Evolutionary conservation across 768 basidiomycete genomes (phyloP).

Genomic region (Serendipita sp.): DNA sequence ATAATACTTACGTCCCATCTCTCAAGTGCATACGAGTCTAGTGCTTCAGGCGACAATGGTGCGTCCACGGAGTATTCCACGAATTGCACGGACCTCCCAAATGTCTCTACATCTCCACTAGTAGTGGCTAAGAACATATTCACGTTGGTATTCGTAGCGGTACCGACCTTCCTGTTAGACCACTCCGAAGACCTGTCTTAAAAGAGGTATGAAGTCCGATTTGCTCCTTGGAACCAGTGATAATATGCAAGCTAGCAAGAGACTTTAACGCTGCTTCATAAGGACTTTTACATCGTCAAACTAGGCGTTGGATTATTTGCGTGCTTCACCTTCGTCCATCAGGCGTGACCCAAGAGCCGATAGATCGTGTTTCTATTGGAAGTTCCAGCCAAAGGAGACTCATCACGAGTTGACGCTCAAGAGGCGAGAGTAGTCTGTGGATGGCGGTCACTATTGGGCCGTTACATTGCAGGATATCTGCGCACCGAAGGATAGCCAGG

Average conservation of each 20-base stretch:
- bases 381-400: constrained; percentile 79
- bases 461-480: constrained; percentile 7
- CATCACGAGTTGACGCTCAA: constrained; percentile 77
- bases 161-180: constrained; percentile 61
- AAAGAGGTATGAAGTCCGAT: constrained; percentile 56
- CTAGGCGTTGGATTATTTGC: not conserved
- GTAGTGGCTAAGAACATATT: not conserved
- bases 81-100: constrained; percentile 54
- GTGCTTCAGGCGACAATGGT: constrained; percentile 34
- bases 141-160: constrained; percentile 20
- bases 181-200: constrained; percentile 63
- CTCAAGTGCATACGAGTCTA: constrained; percentile 71
- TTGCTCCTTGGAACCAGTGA: constrained; percentile 42
- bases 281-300: constrained; percentile 27
- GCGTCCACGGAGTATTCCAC: constrained; percentile 31
- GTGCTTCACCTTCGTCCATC: constrained; percentile 48
- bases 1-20: constrained; percentile 66
- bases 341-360: constrained; percentile 60
- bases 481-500: constrained; percentile 74
- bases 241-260: constrained; percentile 51
- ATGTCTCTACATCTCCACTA: constrained; percentile 65
- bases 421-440: constrained; percentile 49
- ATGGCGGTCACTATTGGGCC: not conserved
- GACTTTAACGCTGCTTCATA: constrained; percentile 54
- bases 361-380: constrained; percentile 43